Base-by-base conservation (phyloP, 2,329 filamentous ascomycete genomes). In the Diaporthe sp. region DNA sequence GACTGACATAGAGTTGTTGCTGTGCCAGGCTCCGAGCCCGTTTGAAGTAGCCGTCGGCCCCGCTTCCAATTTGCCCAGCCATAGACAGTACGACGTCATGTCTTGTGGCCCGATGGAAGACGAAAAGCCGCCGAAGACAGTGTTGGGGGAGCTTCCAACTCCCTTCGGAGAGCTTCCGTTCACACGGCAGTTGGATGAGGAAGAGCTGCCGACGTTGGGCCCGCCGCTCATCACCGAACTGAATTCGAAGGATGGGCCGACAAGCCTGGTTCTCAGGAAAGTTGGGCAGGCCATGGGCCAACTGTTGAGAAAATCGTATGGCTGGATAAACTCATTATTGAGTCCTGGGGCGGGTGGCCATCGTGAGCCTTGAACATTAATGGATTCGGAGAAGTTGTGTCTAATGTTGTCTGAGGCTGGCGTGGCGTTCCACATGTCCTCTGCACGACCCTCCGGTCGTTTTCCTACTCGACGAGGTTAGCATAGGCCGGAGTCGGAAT, bases 111-210 rank as follows among this genome's bases (percentile, higher is more conserved):
- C 71, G 34, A 65, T 73, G 0, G 71, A 73, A 2, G 71, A 73
- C 28, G 71, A 73, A 19, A 73, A 73, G 49, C 49, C 67, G 12
- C 71, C 71, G 8, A 73, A 65, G 44, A 67, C 15, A 2, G 58
- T 57, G 49, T 55, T 67, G 0, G 71, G 71, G 1, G 71, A 73
- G 49, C 71, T 73, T 2, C 37, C 37, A 2, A 10, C 37, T 39
- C 10, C 31, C 31, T 31, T 31, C 31, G 31, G 31, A 34, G 31
- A 34, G 8, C 31, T 8, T 39, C 58, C 37, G 13, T 57, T 65
- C 6, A 73, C 39, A 4, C 49, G 59, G n/a, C 22, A 46, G 12
- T 46, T 57, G 4, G 71, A 65, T 0, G 71, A 44, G 12, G 71
- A 73, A 17, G 58, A 65, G 25, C 58, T 65, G n/a, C 46, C 49